These are phyloP conservation scores for Spencermartinsiella ligniputridi DNA, from an alignment of 1,139 yeast species.

Conservation along the genomic window DNA sequence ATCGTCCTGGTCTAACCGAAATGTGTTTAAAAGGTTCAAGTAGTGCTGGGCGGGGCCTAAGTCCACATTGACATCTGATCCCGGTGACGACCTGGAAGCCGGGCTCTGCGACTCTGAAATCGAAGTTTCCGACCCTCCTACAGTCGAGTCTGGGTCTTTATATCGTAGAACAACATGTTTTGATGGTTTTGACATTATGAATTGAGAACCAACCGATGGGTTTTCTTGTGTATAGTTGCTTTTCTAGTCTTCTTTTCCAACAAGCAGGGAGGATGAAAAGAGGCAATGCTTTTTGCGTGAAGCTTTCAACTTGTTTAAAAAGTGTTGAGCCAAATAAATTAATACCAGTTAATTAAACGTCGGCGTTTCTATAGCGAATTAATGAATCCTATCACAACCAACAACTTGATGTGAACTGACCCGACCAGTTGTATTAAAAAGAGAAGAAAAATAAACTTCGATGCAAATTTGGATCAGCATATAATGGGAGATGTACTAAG, in stretches of 20 bases:
- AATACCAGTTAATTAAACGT: too few species aligned
- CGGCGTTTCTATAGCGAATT: too few species aligned
- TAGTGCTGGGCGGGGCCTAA: constrained; percentile 13
- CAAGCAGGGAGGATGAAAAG: too few species aligned
- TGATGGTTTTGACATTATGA: constrained; percentile 9
- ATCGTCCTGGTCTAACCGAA: constrained; percentile 21
- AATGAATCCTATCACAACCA: too few species aligned
- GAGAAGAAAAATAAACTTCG: not conserved
- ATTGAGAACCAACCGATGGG: too few species aligned
- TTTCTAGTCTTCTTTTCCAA: too few species aligned
- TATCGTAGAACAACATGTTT: constrained; percentile 16
- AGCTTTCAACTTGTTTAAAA: too few species aligned
- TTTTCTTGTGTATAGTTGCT: too few species aligned
- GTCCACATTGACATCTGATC: constrained; percentile 10
- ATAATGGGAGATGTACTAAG: not conserved
- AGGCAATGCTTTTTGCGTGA: too few species aligned
- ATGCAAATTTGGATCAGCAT: constrained; percentile 1
- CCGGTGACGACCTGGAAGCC: constrained; percentile 12
- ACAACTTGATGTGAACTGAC: too few species aligned
- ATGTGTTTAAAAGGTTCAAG: constrained; percentile 16
- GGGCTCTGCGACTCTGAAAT: constrained; percentile 7
- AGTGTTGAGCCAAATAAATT: too few species aligned
- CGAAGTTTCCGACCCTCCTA: constrained; percentile 2
- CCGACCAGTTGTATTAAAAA: not conserved
- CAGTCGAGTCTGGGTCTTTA: constrained; percentile 5